Base-by-base conservation (phyloP, 2,329 filamentous ascomycete species). In the Xylariaceae sp. region DNA sequence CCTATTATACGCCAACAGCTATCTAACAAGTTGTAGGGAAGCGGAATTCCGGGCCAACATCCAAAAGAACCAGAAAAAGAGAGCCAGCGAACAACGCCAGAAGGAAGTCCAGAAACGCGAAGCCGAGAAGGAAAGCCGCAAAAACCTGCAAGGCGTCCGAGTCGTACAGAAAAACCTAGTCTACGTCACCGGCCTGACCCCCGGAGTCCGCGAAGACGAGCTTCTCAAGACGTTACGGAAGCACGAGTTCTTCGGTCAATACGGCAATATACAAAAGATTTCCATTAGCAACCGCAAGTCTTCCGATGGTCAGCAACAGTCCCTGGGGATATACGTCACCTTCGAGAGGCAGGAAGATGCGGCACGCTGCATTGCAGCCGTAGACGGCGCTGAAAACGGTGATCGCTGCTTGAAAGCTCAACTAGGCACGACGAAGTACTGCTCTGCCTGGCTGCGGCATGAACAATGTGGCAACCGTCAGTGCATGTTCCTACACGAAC, bases 91-190 rank as follows among this genome's bases (percentile, higher is more conserved):
- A 55, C 82, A 85, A 65, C 86, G 89, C 59, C 92, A 96, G 65
- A 96, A 96, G 68, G 95, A 99, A 70, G 89, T 86, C 2, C 91
- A 96, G 68, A 97, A 95, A 67, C 90, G 90, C 56, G 94, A 99
- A 71, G 91, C 92, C 53, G 95, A 99, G 69, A 91, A 90, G 52
- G 87, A 95, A 52, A 96, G 90, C 68, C 87, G 94, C 56, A 97
- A 97, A 69, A 96, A 96, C 66, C 81, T 99, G 27, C 90, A 95
- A 47, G 94, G 94, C 49, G 89, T 99, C 43, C 84, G 94, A 43
- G 94, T 99, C 40, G 90, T 97, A 38, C 94, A 99, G 71, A 97
- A 97, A 75, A 99, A 99, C 66, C 82, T 99, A 41, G 94, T 99
- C 57, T 99, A 99, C 69, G 92, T 99, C 56, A 96, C 95, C 33